Conservation (phyloP, 2,329 filamentous ascomycete genomes). For the Fusarium marasasianum region DNA sequence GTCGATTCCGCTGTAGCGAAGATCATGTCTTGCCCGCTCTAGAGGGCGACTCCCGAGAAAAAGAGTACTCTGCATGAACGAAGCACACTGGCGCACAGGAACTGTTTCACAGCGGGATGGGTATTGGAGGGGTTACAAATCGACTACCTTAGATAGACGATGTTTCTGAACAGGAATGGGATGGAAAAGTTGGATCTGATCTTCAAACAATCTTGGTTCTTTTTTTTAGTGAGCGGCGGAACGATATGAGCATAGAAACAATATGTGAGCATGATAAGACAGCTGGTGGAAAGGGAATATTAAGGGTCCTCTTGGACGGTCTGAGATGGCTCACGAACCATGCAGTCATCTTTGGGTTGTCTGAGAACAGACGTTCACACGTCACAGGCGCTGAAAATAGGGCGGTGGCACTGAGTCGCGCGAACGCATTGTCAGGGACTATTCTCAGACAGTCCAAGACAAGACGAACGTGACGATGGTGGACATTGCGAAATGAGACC, state of each 20-base stretch:
- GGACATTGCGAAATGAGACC: conserved; percentile 30
- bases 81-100: conserved; percentile 32
- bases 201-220: conserved; percentile 26
- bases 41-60: not conserved
- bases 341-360: conserved; percentile 4
- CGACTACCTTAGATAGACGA: conserved; percentile 25
- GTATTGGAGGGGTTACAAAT: conserved; percentile 4
- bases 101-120: conserved; percentile 29
- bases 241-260: conserved; percentile 16
- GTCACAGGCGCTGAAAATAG: conserved; percentile 17
- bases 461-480: not conserved
- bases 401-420: conserved; percentile 4
- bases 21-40: conserved; percentile 25
- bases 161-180: conserved; percentile 21
- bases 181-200: conserved; percentile 32
- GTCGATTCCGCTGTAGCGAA: not conserved
- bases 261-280: not conserved
- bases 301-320: not conserved
- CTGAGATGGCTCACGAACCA: conserved; percentile 1
- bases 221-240: conserved; percentile 21
- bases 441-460: conserved; percentile 12
- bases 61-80: conserved; percentile 22
- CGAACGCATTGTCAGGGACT: conserved; percentile 6
- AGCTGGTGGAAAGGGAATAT: not conserved
- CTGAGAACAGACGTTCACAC: conserved; percentile 4